Base-by-base conservation (phyloP, 140 eudicot genomes). In the Cichorium intybus region DNA sequence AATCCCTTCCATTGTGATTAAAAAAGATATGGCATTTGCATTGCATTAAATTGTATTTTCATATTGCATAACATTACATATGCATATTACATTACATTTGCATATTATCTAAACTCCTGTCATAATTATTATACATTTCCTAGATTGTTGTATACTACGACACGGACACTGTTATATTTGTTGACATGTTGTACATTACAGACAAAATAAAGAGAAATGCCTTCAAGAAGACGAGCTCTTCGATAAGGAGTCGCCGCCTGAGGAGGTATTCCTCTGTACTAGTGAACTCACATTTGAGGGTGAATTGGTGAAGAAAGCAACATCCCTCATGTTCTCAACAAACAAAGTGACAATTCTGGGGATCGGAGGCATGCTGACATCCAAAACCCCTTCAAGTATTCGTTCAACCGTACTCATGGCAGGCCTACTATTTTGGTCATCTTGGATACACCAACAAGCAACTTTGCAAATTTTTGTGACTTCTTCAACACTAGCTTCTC, bases 361-460 rank as follows among this genome's bases (percentile, higher is more conserved):
- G 11, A 70, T 49, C 3, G 87, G 87, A 24, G 95, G 90, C 72
- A 75, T 28, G 62, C 55, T 77, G 27, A 83, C 90, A 7, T 72
- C 87, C 67, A 62, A 31, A 53, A 78, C 69, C 24, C 95, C 83
- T 66, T 87, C 95, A 58, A 87, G 90, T 4, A 80, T 83, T 68
- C 80, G 90, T 48, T 78, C 87, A 16, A 83, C 78, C 71, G 49
- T 71, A n/a, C 90, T 73, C 95, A 78, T 83, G 1, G 80, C 35
- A 15, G 95, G 95, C 53, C 95, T 78, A 0, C 33, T 22, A 12
- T 57, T 50, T 74, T 83, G 87, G 37, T 80, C 87, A n/a, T 81
- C 86, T 76, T 87, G 90, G 6, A 83, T 73, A 63, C 95, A 87
- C 90, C 95, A 87, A 35, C 80, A 83, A 10, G 88, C 90, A 28